Evolutionary conservation across 108 stramenopile species (phyloP).

Genomic region (Pseudonitzschia multiseries): DNA sequence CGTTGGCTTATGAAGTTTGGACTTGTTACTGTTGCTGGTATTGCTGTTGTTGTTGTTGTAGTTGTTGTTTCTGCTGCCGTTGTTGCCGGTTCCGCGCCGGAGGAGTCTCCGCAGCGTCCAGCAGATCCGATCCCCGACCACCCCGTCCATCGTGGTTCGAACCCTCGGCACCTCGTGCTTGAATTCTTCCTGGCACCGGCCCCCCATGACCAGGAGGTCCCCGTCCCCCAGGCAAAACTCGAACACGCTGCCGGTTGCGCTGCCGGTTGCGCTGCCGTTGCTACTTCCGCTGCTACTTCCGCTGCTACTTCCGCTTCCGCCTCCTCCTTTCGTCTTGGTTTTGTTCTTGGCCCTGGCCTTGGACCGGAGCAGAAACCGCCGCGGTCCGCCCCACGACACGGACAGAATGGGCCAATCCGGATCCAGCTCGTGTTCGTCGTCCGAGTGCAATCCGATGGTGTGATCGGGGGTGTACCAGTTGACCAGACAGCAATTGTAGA

Average conservation of each 20-base stretch:
- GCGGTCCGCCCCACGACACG: constrained; percentile 55
- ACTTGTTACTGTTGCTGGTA: too few species aligned
- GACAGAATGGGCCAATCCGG: constrained; percentile 35
- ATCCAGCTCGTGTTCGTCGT: constrained; percentile 42
- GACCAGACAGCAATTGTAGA: constrained; percentile 48
- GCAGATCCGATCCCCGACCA: constrained; percentile 35
- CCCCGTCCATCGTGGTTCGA: constrained; percentile 41
- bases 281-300: too few species aligned
- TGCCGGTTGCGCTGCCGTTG: not conserved
- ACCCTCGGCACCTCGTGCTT: constrained; percentile 52
- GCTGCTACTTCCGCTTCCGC: too few species aligned
- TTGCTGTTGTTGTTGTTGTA: too few species aligned
- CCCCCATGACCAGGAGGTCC: constrained; percentile 58
- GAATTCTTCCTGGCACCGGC: constrained; percentile 42
- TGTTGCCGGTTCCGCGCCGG: constrained; percentile 1
- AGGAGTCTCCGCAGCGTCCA: constrained; percentile 52
- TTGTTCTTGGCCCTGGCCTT: not conserved
- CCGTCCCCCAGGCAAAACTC: constrained; percentile 49
- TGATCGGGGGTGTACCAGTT: constrained; percentile 60
- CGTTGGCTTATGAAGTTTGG: too few species aligned
- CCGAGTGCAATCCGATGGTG: constrained; percentile 48
- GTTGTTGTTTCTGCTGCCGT: not conserved
- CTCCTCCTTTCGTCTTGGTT: too few species aligned
- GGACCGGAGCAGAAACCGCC: constrained; percentile 43
- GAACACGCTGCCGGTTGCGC: not conserved